Conservation (phyloP, 2,329 filamentous ascomycete species). For the Botrytis squamosa region DNA sequence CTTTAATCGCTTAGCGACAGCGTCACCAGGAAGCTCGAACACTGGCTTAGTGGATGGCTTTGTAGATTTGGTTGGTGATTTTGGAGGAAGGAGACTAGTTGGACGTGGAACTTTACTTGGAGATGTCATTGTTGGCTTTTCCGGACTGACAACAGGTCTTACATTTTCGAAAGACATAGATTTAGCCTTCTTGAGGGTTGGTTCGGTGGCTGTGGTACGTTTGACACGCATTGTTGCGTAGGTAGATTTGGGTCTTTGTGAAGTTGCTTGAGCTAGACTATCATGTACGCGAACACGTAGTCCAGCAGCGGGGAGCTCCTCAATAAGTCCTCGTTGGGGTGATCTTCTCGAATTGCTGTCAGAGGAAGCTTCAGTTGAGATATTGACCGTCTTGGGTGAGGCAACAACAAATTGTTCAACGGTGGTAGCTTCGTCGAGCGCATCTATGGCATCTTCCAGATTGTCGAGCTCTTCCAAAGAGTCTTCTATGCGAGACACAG, state of each 20-base stretch:
- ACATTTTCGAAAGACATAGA: conserved; percentile 34
- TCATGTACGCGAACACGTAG: not conserved
- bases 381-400: conserved; percentile 12
- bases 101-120: conserved; percentile 37
- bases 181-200: conserved; percentile 31
- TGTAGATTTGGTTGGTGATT: conserved; percentile 50
- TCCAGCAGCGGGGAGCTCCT: conserved; percentile 2
- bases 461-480: conserved; percentile 61
- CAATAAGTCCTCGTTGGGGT: not conserved
- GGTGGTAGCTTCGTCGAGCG: conserved; percentile 34
- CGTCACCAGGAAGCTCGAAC: conserved; percentile 64
- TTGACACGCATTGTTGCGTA: conserved; percentile 47
- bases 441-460: conserved; percentile 60
- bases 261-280: conserved; percentile 27
- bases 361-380: conserved; percentile 6
- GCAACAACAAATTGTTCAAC: conserved; percentile 29
- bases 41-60: conserved; percentile 55
- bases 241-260: conserved; percentile 38
- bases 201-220: conserved; percentile 34
- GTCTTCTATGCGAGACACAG: conserved; percentile 56
- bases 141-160: conserved; percentile 23
- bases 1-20: conserved; percentile 55
- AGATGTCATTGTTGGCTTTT: conserved; percentile 37
- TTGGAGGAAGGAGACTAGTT: conserved; percentile 45
- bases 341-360: conserved; percentile 6